A percentile compares a stretch with the other conserved stretches of the same genome.
Conservation (phyloP, 2,329 filamentous ascomycete species). For the Botrytis tulipae region DNA sequence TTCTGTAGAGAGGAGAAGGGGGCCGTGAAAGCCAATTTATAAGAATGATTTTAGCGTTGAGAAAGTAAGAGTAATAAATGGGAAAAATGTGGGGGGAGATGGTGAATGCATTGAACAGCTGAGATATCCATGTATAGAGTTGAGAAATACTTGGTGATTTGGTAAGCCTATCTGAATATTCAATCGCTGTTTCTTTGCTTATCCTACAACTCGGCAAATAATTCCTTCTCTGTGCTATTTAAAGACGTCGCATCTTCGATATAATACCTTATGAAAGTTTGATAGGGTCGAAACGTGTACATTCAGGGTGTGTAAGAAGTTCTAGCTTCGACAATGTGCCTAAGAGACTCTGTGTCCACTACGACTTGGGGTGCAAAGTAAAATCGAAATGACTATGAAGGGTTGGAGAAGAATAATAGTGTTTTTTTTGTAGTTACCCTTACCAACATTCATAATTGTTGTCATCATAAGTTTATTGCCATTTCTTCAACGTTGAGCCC, state of each 20-base stretch:
- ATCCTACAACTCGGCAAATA: fast-evolving
- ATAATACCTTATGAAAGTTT: neutral
- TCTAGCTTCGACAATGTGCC: neutral
- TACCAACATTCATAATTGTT: neutral
- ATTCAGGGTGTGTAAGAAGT: neutral
- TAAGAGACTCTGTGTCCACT: neutral
- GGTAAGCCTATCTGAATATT: neutral
- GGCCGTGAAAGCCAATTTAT: neutral
- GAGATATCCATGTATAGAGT: neutral
- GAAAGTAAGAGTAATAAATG: neutral
- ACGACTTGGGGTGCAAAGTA: fast-evolving
- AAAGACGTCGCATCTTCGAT: neutral
- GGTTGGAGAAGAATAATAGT: fast-evolving
- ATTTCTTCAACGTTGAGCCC: neutral
- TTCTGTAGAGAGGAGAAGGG: neutral
- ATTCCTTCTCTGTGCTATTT: neutral
- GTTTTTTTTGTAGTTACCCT: neutral
- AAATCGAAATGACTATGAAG: fast-evolving
- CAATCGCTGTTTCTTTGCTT: no score
- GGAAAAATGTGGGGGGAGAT: neutral
- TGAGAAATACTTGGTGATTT: neutral
- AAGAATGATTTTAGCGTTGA: neutral
- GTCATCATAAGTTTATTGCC: neutral
- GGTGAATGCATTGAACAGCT: neutral
- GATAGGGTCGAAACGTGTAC: no score